These are phyloP conservation scores for Solanum gandarillasii DNA, from an alignment of 257 asterid species.

Conservation along the genomic window DNA sequence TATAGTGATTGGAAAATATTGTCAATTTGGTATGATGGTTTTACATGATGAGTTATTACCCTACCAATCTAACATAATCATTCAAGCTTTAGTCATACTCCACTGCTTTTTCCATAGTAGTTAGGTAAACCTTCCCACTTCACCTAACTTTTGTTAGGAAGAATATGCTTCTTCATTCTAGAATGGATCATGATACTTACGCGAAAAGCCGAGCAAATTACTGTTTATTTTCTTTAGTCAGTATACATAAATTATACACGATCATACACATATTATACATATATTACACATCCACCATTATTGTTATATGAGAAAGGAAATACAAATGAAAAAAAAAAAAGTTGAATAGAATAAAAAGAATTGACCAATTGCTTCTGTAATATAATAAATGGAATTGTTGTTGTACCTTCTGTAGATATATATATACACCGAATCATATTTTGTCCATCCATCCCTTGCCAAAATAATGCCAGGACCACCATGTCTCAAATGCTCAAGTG, in stretches of 20 bases:
- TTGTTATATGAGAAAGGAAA: neutral
- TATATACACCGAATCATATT: neutral
- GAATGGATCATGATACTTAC: neutral
- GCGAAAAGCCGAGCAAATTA: neutral
- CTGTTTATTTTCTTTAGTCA: neutral
- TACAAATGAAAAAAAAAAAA: neutral
- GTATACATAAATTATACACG: neutral
- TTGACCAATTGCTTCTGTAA: neutral
- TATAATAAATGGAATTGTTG: neutral
- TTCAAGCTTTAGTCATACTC: neutral
- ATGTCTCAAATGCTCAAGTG: neutral
- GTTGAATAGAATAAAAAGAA: neutral
- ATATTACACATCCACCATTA: neutral
- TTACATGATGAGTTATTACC: neutral
- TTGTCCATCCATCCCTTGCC: neutral
- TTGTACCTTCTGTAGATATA: neutral
- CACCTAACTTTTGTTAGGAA: neutral
- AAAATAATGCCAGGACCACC: neutral
- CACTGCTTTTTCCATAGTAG: neutral
- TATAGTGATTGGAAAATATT: neutral
- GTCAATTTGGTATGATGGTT: neutral
- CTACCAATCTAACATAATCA: neutral
- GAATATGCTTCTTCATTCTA: neutral
- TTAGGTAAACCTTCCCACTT: neutral
- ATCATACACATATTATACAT: neutral